Evolutionary conservation across 129 eudicot species (phyloP), one percentile per base, ranked within the genome.

Genomic region (Cynara cardunculus): DNA sequence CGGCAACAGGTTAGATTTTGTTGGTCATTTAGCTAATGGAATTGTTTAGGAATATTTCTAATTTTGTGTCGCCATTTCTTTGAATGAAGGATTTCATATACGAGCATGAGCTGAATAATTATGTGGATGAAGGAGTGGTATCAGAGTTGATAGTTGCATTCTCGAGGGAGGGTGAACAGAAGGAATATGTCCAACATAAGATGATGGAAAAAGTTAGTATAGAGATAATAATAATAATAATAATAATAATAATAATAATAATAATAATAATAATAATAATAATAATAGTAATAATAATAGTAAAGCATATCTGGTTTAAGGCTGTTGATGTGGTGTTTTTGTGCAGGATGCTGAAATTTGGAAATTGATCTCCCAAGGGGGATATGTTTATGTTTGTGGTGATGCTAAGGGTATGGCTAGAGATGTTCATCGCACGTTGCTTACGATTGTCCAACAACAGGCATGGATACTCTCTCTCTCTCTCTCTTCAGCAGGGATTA

Each of bases 361-460:
- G 97, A 86, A 77, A 49, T 49, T 92, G 75, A 85, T 92, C 14
- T 88, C 92, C 59, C 81, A 80, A 72, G 92, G 80, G 26, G 97
- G 87, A 12, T 88, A 89, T 75, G 66, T 92, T 37, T 92, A 89
- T 77, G 91, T 92, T 61, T 92, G 97, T 72, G 97, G 97, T 53
- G 97, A 92, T 85, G 97, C 97, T 28, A 92, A 92, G 85, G 94
- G 94, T 70, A 92, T 92, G 97, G 97, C 97, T 32, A 78, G 86
- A 83, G 97, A 92, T 78, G 97, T 92, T 70, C 97, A 92, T 59
- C 88, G 90, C 34, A 90, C 90, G 1, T 75, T 90, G 77, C 97
- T 90, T 56, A 92, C 91, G 64, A 90, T 92, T 73, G 81, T 84
- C 39, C 91, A 89, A 78, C 89, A 83, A 74, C 92, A 92, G 90